Percentiles rank a stretch among this genome's conserved stretches.
Conservation (phyloP, 176 grass and related monocot species). For the Elymus sibiricus region DNA sequence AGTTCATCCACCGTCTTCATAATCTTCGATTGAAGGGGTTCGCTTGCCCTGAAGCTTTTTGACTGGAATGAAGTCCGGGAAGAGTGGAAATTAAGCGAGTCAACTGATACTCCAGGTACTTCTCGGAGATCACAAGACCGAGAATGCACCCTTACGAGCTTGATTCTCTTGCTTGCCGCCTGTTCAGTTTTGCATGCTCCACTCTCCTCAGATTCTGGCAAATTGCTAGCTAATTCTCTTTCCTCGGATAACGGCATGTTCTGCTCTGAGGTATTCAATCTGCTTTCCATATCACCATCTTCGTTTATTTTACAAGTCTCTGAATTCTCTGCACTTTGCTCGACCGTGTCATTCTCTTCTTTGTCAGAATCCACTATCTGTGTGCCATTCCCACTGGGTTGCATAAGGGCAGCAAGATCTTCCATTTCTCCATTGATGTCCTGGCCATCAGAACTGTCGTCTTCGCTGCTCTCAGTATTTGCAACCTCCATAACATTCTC, state of each 20-base stretch:
- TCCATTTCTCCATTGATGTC: slow-evolving; percentile 9
- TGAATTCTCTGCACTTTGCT: neutral
- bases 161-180: slow-evolving; percentile 1
- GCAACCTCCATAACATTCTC: neutral
- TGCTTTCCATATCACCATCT: neutral
- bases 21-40: slow-evolving; percentile 57
- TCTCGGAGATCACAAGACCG: slow-evolving; percentile 41
- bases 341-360: neutral
- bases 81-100: slow-evolving; percentile 50
- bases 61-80: slow-evolving; percentile 42
- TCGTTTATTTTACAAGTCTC: neutral
- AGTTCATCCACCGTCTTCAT: slow-evolving; percentile 68
- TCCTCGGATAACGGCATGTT: neutral
- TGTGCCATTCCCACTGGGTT: neutral
- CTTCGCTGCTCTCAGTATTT: neutral
- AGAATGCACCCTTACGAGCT: slow-evolving; percentile 28
- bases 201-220: slow-evolving; percentile 8
- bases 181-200: neutral
- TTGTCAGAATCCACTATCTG: neutral
- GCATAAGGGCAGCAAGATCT: neutral
- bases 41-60: slow-evolving; percentile 37
- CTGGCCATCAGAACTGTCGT: neutral
- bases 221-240: slow-evolving; percentile 3
- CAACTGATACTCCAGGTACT: neutral
- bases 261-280: neutral